Evolutionary conservation across 108 stramenopile genomes (phyloP), one percentile per base, ranked within the genome.

Genomic region (Cyclotella choctawhatcheeana): DNA sequence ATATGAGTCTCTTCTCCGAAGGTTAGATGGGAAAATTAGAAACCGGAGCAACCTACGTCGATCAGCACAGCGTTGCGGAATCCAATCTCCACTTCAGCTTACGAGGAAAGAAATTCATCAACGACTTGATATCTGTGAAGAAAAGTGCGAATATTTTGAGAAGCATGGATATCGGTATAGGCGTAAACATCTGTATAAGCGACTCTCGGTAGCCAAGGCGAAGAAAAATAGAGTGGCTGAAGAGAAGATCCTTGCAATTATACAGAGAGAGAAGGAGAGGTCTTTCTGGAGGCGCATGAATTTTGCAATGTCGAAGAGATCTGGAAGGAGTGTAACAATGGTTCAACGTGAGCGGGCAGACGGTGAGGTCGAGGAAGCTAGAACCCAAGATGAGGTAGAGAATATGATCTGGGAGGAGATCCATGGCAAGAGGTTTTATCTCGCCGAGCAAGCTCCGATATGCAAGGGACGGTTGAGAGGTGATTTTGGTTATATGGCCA

Each of bases 191-290:
- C 33, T 66, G 12, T 1, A 66, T n/a, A n/a, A 25, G 7, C 50
- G 65, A 0, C 48, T 66, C 4, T 14, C 31, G 14, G n/a, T 51
- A 7, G 65, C 65, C 8, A 3, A 33, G 20, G 29, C n/a, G 10
- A 66, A 66, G 50, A n/a, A 32, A 0, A 30, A 66, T 35, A 37
- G 7, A 5, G 31, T 17, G 27, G 65, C 33, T 34, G 65, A 66
- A 22, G 32, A 33, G 4, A 10, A 47, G 24, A 66, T 66, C 21
- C 50, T 66, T 4, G 65, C 2, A 18, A 51, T 66, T 14, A 64
- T 59, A 13, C 3, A 34, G 35, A 33, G 20, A 8, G 58, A 59
- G 58, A 33, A 35, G 20, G 13, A 59, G 31, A 13, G 58, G 58
- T 17, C 17, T 12, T 37, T 37, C 17, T 37, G 35, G 34, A 31